Evolutionary conservation across 768 basidiomycete genomes (phyloP).

Genomic region (Lactifluus pinguis): DNA sequence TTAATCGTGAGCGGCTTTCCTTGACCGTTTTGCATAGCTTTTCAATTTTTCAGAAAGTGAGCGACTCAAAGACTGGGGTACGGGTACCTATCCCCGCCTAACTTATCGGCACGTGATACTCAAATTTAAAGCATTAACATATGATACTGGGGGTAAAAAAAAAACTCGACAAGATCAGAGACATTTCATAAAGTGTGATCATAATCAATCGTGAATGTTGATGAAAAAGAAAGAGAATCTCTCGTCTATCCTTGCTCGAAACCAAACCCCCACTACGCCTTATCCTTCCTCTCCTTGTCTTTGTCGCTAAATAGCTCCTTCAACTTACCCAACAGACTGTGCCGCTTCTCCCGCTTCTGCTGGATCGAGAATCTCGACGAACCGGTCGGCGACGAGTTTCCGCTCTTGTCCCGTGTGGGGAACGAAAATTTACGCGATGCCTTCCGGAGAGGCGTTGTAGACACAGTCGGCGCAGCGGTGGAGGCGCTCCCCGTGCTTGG

Average conservation of each 20-base stretch:
- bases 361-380: conserved; percentile 15
- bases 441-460: neutral
- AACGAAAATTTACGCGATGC: conserved; percentile 15
- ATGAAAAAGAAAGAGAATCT: neutral
- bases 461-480: neutral
- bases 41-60: too few relatives aligned
- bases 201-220: conserved; percentile 1
- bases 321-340: conserved; percentile 15
- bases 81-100: too few relatives aligned
- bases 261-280: neutral
- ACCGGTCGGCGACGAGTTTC: conserved; percentile 9
- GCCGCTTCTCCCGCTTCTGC: conserved; percentile 18
- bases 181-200: neutral
- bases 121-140: too few relatives aligned
- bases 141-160: too few relatives aligned
- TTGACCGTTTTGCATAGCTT: too few relatives aligned
- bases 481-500: conserved; percentile 4
- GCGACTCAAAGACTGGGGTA: too few relatives aligned
- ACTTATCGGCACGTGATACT: too few relatives aligned
- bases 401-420: conserved; percentile 9
- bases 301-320: conserved; percentile 19
- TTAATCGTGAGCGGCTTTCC: neutral
- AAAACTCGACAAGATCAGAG: neutral
- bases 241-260: neutral
- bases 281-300: conserved; percentile 14